Conservation (phyloP, 2,329 filamentous ascomycete genomes). For the Allantophomopsis lycopodina region DNA sequence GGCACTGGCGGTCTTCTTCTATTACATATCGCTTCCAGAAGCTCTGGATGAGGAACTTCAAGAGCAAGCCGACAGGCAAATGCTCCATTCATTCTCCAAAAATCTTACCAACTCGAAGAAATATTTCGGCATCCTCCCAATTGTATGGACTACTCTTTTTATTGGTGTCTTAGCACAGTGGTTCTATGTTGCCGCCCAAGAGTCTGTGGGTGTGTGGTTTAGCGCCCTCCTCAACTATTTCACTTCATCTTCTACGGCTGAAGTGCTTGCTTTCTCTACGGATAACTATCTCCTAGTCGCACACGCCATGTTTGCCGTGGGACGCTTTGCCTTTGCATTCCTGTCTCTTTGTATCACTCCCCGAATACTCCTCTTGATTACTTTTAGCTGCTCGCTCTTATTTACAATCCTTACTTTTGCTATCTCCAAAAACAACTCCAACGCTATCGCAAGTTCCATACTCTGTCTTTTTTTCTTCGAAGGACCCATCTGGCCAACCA, state of each 20-base stretch:
- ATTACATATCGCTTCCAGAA: conserved; percentile 48
- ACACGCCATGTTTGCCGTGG: conserved; percentile 59
- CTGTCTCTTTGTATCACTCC: conserved; percentile 51
- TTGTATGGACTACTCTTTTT: conserved; percentile 32
- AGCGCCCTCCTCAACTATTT: conserved; percentile 26
- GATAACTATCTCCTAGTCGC: conserved; percentile 61
- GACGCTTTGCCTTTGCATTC: conserved; percentile 54
- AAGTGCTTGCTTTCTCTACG: conserved; percentile 33
- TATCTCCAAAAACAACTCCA: conserved; percentile 23
- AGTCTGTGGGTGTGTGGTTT: conserved; percentile 48
- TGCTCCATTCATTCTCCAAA: conserved; percentile 4
- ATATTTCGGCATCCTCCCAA: conserved; percentile 25
- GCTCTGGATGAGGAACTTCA: conserved; percentile 35
- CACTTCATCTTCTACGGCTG: conserved; percentile 21
- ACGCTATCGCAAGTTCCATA: conserved; percentile 43
- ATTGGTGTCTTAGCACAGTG: conserved; percentile 67
- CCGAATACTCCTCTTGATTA: conserved; percentile 53
- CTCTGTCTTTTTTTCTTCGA: conserved; percentile 68
- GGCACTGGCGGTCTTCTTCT: conserved; percentile 48
- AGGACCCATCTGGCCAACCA: conserved; percentile 69
- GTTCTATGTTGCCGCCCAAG: conserved; percentile 65
- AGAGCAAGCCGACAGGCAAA: conserved; percentile 21
- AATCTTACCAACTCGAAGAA: neutral
- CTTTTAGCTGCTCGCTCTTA: conserved; percentile 46
- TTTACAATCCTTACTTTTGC: conserved; percentile 32